Evolutionary conservation across 164 flowering plant species (phyloP).

Genomic region (Vitis labrusca): DNA sequence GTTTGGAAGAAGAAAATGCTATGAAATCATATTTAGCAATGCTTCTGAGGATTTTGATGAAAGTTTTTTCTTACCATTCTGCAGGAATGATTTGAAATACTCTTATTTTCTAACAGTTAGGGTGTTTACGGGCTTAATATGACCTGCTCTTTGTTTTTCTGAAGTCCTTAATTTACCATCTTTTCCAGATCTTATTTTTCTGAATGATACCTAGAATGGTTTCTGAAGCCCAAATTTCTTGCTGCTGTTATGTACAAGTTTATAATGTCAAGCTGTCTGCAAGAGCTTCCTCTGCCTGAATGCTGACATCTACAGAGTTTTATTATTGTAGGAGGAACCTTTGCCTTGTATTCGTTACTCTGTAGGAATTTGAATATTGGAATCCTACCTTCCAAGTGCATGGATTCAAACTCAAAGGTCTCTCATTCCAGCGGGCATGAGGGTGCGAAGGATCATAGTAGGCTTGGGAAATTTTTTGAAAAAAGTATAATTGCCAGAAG

Average conservation of each 20-base stretch:
- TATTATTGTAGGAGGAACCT: constrained; percentile 73
- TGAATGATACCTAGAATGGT: no score
- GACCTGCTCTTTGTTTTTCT: no score
- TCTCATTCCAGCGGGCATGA: constrained; percentile 21
- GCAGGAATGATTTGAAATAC: no score
- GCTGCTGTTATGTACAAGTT: not conserved
- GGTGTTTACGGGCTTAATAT: no score
- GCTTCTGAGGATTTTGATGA: no score
- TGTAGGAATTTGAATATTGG: constrained; percentile 71
- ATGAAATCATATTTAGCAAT: no score
- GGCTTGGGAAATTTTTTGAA: constrained; percentile 56
- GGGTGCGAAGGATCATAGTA: constrained; percentile 28
- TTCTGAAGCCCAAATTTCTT: not conserved
- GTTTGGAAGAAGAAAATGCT: no score
- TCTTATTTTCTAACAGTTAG: no score
- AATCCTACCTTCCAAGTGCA: constrained; percentile 34
- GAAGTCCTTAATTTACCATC: no score
- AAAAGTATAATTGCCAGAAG: constrained; percentile 67
- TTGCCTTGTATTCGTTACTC: constrained; percentile 77
- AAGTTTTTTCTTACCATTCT: no score
- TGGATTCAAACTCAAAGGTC: constrained; percentile 23
- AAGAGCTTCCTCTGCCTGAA: not conserved
- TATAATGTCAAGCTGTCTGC: not conserved
- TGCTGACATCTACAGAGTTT: constrained; percentile 1
- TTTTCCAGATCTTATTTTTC: no score